Conservation (phyloP, 768 basidiomycete genomes). For the Gloeostereum incarnatum region DNA sequence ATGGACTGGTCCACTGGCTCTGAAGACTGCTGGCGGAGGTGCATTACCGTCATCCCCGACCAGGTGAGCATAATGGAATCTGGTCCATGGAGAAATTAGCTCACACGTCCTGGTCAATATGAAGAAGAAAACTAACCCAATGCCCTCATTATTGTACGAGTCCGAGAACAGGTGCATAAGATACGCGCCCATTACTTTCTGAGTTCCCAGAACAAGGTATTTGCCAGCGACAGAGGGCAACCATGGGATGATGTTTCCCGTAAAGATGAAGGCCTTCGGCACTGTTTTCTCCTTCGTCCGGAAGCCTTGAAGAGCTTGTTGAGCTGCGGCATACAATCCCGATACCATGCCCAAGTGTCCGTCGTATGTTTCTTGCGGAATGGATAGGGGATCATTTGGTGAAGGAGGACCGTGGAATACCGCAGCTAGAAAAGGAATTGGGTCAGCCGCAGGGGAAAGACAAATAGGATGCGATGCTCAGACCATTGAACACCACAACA, state of each 20-base stretch:
- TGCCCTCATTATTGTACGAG: slow-evolving; percentile 12
- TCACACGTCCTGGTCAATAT: neutral
- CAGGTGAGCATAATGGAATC: slow-evolving; percentile 19
- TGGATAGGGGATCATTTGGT: slow-evolving; percentile 13
- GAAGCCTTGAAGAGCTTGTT: slow-evolving; percentile 18
- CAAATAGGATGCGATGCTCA: slow-evolving; percentile 7
- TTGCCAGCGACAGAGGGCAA: slow-evolving; percentile 2
- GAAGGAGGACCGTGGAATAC: slow-evolving; percentile 7
- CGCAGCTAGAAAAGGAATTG: slow-evolving; percentile 7
- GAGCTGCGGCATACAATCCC: slow-evolving; percentile 15
- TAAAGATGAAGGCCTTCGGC: slow-evolving; percentile 21
- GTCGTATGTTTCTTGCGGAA: slow-evolving; percentile 13
- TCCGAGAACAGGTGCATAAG: slow-evolving; percentile 14
- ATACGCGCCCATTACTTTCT: slow-evolving; percentile 15
- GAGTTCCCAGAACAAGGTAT: slow-evolving; percentile 12
- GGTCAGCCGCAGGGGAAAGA: neutral
- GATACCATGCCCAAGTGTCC: slow-evolving; percentile 9
- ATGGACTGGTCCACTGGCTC: slow-evolving; percentile 15
- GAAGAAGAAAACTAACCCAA: slow-evolving; percentile 10
- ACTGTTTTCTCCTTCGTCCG: slow-evolving; percentile 11
- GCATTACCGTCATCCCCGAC: slow-evolving; percentile 13
- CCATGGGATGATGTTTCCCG: slow-evolving; percentile 19
- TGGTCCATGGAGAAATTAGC: slow-evolving; percentile 6
- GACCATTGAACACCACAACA: slow-evolving; percentile 37
- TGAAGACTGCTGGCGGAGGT: slow-evolving; percentile 10